phyloP scores from a whole-genome alignment of 768 basidiomycete genomes.

The Filobasidium floriforme region DNA sequence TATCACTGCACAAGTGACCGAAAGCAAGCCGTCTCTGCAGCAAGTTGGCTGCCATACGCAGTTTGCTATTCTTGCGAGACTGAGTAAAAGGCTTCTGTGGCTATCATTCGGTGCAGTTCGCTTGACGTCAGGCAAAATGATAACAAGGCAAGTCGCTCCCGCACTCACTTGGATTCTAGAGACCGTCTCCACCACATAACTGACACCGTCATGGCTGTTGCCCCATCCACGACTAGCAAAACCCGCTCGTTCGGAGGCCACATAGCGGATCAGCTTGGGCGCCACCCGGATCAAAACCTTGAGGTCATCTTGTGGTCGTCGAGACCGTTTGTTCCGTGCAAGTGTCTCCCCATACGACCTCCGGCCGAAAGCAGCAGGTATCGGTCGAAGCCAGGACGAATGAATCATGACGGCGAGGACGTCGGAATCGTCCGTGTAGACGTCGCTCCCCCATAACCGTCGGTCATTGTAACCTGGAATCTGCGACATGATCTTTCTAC shows the following conservation, averaged over 20 bases:
- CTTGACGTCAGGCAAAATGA: not conserved
- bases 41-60: constrained; percentile 16
- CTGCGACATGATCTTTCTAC: constrained; percentile 10
- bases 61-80: constrained; percentile 16
- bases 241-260: constrained; percentile 43
- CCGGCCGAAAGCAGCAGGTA: not conserved
- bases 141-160: not conserved
- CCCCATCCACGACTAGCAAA: constrained; percentile 47
- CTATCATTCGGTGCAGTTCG: not conserved
- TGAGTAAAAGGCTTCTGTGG: constrained; percentile 7
- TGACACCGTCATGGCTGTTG: constrained; percentile 48
- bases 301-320: constrained; percentile 13
- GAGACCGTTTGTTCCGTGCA: not conserved
- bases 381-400: constrained; percentile 45
- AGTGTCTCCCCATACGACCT: not conserved
- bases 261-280: constrained; percentile 45
- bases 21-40: constrained; percentile 1
- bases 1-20: not conserved
- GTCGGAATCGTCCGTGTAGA: constrained; percentile 50
- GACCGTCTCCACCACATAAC: constrained; percentile 44
- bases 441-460: constrained; percentile 48
- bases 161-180: constrained; percentile 41
- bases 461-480: constrained; percentile 26
- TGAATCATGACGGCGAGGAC: constrained; percentile 45
- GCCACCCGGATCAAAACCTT: constrained; percentile 43